Evolutionary conservation across 805 yeast species (phyloP), one percentile per base, ranked within the genome.

Genomic region (Starmerella riodocensis): DNA sequence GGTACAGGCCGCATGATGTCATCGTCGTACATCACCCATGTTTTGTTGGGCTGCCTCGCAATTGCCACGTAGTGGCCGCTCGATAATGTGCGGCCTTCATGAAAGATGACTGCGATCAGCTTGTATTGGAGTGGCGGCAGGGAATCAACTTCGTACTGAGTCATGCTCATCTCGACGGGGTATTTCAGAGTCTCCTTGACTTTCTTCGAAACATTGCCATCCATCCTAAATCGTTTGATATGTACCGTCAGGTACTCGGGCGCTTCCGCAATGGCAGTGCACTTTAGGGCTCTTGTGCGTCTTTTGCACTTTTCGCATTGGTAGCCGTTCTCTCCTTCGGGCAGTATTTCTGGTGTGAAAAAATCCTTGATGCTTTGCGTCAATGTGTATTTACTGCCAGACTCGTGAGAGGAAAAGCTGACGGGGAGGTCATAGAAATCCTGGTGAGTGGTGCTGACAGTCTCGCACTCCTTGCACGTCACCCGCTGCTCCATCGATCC

Each of bases 11-110:
- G 79, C 49, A 83, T 75, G 53, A 78, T 74, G 53, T 91, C 98
- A 57, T 91, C 98, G 56, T 91, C 97, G 59, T 88, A 91, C 8
- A 84, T 77, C 22, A 84, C 77, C 98, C 97, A 91, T 2, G 78
- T 62, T 2, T 85, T 88, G 59, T 82, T 91, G 1, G 96, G 94
- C 59, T 86, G 95, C 46, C 79, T 72, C 55, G 94, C 82, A 55
- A 82, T 84, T 1, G 94, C 81, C 43, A 85, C 73, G 54, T 91
- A 91, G 59, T 91, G 98, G 3, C 98, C 98, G 3, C 91, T 76
- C 32, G 85, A 76, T 12, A 86, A 76, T 1, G 94, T 80, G 47
- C 97, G 68, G 29, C 98, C 98, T 53, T 83, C 94, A 55, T 91
- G 98, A 4, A 85, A 88, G 44, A 88, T 81, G 14, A 88, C 94